Evolutionary conservation across 2,329 filamentous ascomycete species (phyloP).

Genomic region (Ophiocordyceps unilateralis): DNA sequence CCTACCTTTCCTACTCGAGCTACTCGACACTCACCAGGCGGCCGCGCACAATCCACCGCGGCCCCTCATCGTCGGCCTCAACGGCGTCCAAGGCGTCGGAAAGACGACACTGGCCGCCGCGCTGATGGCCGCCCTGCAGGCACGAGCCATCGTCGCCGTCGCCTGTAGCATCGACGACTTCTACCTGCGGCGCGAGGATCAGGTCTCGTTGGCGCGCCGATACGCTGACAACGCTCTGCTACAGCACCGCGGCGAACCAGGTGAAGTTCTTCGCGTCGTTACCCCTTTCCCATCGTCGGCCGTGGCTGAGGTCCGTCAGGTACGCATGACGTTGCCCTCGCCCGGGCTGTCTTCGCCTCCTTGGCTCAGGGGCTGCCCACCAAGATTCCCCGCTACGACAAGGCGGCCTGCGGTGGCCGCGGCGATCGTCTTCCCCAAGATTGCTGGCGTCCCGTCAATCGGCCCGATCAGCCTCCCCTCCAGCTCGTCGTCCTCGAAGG

Average conservation of each 20-base stretch:
- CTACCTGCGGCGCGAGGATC: constrained; percentile 58
- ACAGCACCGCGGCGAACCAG: constrained; percentile 69
- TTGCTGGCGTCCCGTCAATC: constrained; percentile 44
- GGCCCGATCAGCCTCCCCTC: constrained; percentile 27
- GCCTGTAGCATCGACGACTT: constrained; percentile 81
- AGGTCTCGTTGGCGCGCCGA: constrained; percentile 43
- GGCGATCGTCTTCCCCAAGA: constrained; percentile 53
- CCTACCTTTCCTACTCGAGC: constrained; percentile 57
- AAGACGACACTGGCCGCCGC: constrained; percentile 73
- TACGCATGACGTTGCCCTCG: constrained; percentile 60
- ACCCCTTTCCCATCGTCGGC: background rate
- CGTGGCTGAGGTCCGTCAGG: constrained; percentile 7
- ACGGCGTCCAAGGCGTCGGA: constrained; percentile 80
- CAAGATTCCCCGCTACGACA: constrained; percentile 62
- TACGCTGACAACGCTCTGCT: constrained; percentile 59
- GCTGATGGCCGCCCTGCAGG: constrained; percentile 43
- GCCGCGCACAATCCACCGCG: constrained; percentile 14
- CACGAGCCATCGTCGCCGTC: constrained; percentile 42
- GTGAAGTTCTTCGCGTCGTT: constrained; percentile 11
- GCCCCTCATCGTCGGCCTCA: constrained; percentile 71
- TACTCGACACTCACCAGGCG: constrained; percentile 34
- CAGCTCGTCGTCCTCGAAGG: constrained; percentile 70
- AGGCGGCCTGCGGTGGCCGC: constrained; percentile 56
- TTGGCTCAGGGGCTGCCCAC: constrained; percentile 36
- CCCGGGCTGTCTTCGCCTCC: constrained; percentile 40